Base-by-base conservation (phyloP, 2,329 filamentous ascomycete genomes). In the Fusarium falciforme region DNA sequence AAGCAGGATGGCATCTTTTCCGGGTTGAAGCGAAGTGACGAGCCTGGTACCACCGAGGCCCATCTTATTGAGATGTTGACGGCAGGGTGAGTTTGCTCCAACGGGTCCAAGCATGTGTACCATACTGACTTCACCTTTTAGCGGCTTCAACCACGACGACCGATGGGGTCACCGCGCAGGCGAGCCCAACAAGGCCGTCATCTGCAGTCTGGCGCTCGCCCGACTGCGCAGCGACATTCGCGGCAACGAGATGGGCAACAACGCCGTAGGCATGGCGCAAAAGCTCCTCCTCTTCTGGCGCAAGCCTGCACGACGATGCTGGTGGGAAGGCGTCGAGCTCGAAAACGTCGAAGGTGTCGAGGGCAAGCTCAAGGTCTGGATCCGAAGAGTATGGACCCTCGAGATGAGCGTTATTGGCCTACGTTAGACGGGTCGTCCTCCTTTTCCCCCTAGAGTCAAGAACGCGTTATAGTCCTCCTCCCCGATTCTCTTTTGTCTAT, bases 21-120 rank as follows among this genome's bases (percentile, higher is more conserved):
- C 5, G 96, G 96, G 0, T 86, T 99, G 55, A 93, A 96, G 83
- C 94, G 96, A 82, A 98, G 96, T 79, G 95, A 99, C 77, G 96
- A 99, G 84, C 92, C 94, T 20, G 96, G 96, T 22, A 98, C 96
- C 20, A 99, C 96, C 0, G 96, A 99, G 84, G 96, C 98, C 77
- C 96, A 99, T 86, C 88, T 99, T 42, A 99, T 99, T 79, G 96
- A 99, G 86, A 99, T 99, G 96, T 85, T 99, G 84, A 99, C 96
- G 64, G 96, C 96, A 80, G 96, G 96, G 96, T 98, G 88, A 85
- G 93, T 86, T 31, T 54, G 3, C 35, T 25, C 33, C 7, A 11
- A 22, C 33, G n/a, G 47, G 12, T 7, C 33, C 20, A 27, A 38
- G 22, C 20, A 36, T 38, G 20, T 42, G 11, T 27, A 33, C n/a